Base-by-base conservation (phyloP, 768 basidiomycete genomes). In the Cytidiella melzeri region DNA sequence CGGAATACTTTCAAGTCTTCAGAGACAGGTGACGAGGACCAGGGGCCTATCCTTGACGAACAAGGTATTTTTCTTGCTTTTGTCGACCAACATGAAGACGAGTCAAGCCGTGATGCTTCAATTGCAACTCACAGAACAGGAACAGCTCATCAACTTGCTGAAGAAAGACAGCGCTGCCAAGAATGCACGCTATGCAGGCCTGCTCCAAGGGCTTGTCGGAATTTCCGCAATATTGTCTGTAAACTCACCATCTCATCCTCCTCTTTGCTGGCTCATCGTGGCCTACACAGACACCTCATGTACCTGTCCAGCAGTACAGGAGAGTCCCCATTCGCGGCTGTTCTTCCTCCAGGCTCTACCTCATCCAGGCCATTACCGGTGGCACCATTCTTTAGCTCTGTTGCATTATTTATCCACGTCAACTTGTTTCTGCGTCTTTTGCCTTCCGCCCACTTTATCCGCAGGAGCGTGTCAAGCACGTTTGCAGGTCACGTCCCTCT, bases 221-320 rank as follows among this genome's bases (percentile, higher is more conserved):
- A 55, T 61, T 10, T 64, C 58, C 15, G n/a, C 47, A 4, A 4
- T 57, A 0, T 52, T 64, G 61, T 64, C 34, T 53, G 62, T 50
- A 21, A 7, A 2, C 26, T 27, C 4, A 6, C 19, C 19, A 18
- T 23, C 1, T 1, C 43, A 2, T n/a, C 41, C 18, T 26, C n/a
- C 43, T 37, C 18, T 18, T 15, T 19, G 7, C 18, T 41, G 1
- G 23, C 11, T 20, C 25, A n/a, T 12, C 38, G 23, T 19, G 21
- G 18, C 18, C 2, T 28, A 24, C 5, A 11, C 47, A 64, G 62
- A 13, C 62, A 64, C 41, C 5, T 56, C 23, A 27, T 61, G 4
- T 61, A 52, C 27, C 18, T 59, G 1, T 26, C 52, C 28, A 54
- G 43, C 7, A 27, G 48, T 5, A 43, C 51, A 2, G 55, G 55